These are phyloP conservation scores for Nakazawaea ambrosiae DNA, from an alignment of 805 yeast species.

Conservation along the genomic window DNA sequence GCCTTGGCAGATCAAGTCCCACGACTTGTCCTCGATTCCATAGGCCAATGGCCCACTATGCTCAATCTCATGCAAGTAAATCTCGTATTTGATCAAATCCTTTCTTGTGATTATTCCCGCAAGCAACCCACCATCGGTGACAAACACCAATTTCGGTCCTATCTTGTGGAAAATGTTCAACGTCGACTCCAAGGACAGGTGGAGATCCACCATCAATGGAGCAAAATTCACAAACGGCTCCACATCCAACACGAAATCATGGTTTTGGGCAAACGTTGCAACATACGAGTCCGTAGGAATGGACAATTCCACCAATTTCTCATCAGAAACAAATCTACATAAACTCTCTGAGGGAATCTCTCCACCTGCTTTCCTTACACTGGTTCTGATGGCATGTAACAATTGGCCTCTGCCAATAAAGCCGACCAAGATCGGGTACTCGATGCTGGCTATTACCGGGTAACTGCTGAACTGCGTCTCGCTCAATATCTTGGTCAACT, in stretches of 20 bases:
- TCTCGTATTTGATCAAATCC: constrained; percentile 65
- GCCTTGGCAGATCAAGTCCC: constrained; percentile 15
- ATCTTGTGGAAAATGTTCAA: constrained; percentile 65
- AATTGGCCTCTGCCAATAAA: constrained; percentile 36
- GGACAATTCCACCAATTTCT: constrained; percentile 11
- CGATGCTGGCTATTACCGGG: constrained; percentile 42
- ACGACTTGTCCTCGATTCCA: constrained; percentile 19
- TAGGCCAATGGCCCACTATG: not conserved
- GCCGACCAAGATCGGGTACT: constrained; percentile 36
- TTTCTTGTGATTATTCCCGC: constrained; percentile 81
- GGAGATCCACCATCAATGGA: constrained; percentile 52
- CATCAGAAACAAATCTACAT: constrained; percentile 16
- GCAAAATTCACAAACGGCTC: constrained; percentile 38
- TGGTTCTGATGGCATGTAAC: constrained; percentile 20
- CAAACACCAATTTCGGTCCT: constrained; percentile 72
- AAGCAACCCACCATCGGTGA: constrained; percentile 53
- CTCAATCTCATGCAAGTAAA: constrained; percentile 21
- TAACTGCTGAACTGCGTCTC: constrained; percentile 37
- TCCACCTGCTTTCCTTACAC: constrained; percentile 16
- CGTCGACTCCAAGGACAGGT: constrained; percentile 51
- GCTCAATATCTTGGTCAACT: constrained; percentile 26
- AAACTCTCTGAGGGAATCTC: constrained; percentile 12
- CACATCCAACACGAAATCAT: constrained; percentile 16
- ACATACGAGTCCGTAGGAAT: constrained; percentile 11
- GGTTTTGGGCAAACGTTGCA: constrained; percentile 4